Evolutionary conservation across 371 early-diverging fungal species (phyloP), one percentile per base, ranked within the genome.

Genomic region (Actinomortierella wolfii): DNA sequence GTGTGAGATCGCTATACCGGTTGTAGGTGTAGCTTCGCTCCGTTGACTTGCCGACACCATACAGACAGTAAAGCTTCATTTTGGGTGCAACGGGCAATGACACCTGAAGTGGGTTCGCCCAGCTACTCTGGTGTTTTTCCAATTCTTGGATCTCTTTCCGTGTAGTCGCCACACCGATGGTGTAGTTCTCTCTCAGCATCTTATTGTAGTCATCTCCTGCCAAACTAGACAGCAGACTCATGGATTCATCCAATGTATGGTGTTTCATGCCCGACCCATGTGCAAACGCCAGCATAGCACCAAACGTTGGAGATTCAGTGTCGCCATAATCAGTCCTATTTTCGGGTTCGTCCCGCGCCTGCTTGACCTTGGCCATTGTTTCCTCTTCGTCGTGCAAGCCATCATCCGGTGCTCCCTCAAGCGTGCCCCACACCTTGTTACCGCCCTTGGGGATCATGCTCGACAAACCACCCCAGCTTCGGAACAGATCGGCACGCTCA

Each of bases 371-470:
- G n/a, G 59, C 47, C 28, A 66, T 55, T 11, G 64, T 78, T 50
- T 64, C 68, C 46, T 59, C 60, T 25, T 62, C 67, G 43, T 59
- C 65, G 47, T 69, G 65, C 0, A 58, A 48, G 13, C 64, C 57
- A 64, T 89, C 88, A 57, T 93, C 93, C 5, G 93, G 91, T 15
- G 93, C 92, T 14, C 76, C 56, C 0, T 70, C 58, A 17, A 65
- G 47, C 18, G 80, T 78, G 17, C 96, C 94, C 97, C 97, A 97
- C 43, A 97, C 65, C 0, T 71, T 71, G 26, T 89, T 79, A 29
- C 94, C 95, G 42, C 98, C 98, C 68, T 93, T 94, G 50, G 95
- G 96, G 13, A 96, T 68, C 83, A 95, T 82, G 34, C 85, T 82
- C 2, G 85, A 73, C 17, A 89, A 82, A 2, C 93, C 93, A 21